These are phyloP conservation scores for Viola odorata DNA, from an alignment of 345 rosid species.

Conservation along the genomic window DNA sequence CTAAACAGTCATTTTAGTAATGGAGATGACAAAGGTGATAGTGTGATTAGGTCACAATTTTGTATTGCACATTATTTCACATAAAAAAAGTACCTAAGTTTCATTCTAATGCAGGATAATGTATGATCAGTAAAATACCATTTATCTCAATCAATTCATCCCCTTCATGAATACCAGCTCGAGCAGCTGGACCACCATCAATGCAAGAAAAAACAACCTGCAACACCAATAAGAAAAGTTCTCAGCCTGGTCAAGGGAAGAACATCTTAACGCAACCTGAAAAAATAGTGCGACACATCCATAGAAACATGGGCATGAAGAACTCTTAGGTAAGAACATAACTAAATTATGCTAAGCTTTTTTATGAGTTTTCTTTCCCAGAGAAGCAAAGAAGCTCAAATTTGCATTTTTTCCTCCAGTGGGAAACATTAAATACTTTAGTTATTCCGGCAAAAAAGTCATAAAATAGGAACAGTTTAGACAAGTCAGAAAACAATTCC, in stretches of 20 bases:
- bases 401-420: too few species aligned
- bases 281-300: neutral
- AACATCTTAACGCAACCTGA: neutral
- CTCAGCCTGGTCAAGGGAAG: neutral
- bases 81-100: too few species aligned
- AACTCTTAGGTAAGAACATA: too few species aligned
- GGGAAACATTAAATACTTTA: neutral
- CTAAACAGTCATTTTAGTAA: neutral
- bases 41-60: neutral
- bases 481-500: too few species aligned
- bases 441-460: neutral
- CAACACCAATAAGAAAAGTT: conserved; percentile 10
- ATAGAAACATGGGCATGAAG: neutral
- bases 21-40: neutral
- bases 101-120: neutral
- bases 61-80: too few species aligned
- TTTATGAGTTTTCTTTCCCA: too few species aligned
- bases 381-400: too few species aligned
- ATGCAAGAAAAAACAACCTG: conserved; percentile 82
- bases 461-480: too few species aligned
- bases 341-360: too few species aligned
- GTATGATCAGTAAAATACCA: conserved; percentile 38
- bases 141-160: conserved; percentile 83
- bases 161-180: conserved; percentile 79
- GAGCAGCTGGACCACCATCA: conserved; percentile 87